Percentiles rank a stretch among this genome's conserved stretches.
phyloP scores from a whole-genome alignment of 2,329 filamentous ascomycete species.

The Aspergillus sp. region DNA sequence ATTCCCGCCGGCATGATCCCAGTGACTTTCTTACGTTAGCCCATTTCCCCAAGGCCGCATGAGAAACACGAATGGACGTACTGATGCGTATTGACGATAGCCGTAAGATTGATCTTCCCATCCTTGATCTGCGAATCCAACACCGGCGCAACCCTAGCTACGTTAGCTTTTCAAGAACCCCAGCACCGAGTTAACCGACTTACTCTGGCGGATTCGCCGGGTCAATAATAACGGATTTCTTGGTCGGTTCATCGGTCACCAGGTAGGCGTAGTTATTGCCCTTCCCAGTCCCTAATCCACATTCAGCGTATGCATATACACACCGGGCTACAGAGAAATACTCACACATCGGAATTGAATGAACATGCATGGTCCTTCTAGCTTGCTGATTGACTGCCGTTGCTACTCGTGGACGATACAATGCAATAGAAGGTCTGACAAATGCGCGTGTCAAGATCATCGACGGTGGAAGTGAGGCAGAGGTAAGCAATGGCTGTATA shows the following conservation, averaged over 20 bases:
- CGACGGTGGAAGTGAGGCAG: conserved; percentile 5
- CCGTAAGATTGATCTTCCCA: conserved; percentile 71
- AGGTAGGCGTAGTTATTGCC: conserved; percentile 48
- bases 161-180: not conserved
- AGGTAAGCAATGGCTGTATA: not conserved
- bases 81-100: conserved; percentile 97
- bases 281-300: conserved; percentile 27
- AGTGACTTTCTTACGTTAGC: conserved; percentile 53
- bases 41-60: too few relatives aligned
- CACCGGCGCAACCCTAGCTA: conserved; percentile 49
- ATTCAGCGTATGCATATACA: not conserved
- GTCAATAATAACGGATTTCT: conserved; percentile 45
- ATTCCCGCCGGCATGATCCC: conserved; percentile 92
- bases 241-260: conserved; percentile 42
- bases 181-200: conserved; percentile 6
- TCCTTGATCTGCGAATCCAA: conserved; percentile 64
- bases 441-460: conserved; percentile 24
- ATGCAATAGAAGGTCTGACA: conserved; percentile 10
- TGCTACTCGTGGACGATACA: conserved; percentile 2
- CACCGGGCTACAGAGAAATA: conserved; percentile 1
- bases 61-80: conserved; percentile 40
- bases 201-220: conserved; percentile 45
- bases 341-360: conserved; percentile 48
- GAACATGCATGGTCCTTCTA: conserved; percentile 41
- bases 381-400: conserved; percentile 3